Conservation (phyloP, 2,329 filamentous ascomycete genomes). For the Tolypocladium paradoxum region DNA sequence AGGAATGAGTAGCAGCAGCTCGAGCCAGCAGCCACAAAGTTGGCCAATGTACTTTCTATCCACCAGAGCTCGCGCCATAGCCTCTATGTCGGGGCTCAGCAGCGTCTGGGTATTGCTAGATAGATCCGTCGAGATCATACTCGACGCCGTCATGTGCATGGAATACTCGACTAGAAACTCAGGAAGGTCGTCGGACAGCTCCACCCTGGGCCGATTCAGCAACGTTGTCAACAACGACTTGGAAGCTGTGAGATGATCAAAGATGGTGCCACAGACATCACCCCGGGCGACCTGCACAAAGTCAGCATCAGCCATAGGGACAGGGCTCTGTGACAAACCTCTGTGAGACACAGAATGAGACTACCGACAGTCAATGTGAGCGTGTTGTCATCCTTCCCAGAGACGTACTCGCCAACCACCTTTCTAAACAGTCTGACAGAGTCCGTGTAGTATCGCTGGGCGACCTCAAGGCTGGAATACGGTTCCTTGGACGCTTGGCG, state of each 20-base stretch:
- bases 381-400: slow-evolving; percentile 20
- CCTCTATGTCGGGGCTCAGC: slow-evolving; percentile 19
- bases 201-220: slow-evolving; percentile 18
- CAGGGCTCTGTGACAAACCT: slow-evolving; percentile 20
- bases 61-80: slow-evolving; percentile 16
- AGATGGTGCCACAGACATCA: slow-evolving; percentile 33
- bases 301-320: slow-evolving; percentile 4
- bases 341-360: slow-evolving; percentile 34
- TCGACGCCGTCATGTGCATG: slow-evolving; percentile 33
- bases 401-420: slow-evolving; percentile 22
- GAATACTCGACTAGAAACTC: slow-evolving; percentile 38
- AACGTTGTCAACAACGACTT: slow-evolving; percentile 28
- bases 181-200: slow-evolving; percentile 24
- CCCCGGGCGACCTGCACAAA: slow-evolving; percentile 23
- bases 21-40: slow-evolving; percentile 28
- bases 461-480: slow-evolving; percentile 17
- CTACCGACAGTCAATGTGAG: slow-evolving; percentile 32
- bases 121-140: slow-evolving; percentile 32
- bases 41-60: slow-evolving; percentile 22
- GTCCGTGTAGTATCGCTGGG: slow-evolving; percentile 23
- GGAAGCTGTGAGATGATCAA: slow-evolving; percentile 33
- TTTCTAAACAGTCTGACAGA: slow-evolving; percentile 24
- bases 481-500: slow-evolving; percentile 20
- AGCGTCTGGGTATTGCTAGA: slow-evolving; percentile 17
- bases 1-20: slow-evolving; percentile 24